Evolutionary conservation across 73 alveolate genomes (phyloP).

Genomic region (Uronychia binucleata): DNA sequence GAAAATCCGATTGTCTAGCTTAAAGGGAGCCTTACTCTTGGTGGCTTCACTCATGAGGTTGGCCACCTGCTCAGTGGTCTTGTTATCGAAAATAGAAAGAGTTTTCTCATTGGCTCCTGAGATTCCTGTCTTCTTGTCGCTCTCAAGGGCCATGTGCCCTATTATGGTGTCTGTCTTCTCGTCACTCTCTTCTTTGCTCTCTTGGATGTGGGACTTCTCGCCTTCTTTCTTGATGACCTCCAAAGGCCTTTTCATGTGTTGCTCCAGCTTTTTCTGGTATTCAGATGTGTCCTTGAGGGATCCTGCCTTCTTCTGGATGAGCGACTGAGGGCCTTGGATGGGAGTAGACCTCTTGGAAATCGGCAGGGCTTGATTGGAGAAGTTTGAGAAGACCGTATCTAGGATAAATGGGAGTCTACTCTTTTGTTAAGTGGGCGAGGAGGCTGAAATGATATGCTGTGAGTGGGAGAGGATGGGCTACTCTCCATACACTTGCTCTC

Average conservation of each 20-base stretch:
- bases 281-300: not conserved
- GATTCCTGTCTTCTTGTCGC: not conserved
- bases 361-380: not conserved
- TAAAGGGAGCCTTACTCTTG: conserved; percentile 26
- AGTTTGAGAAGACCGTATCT: not conserved
- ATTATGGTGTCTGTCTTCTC: not conserved
- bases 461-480: not conserved
- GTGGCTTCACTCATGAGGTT: conserved; percentile 36
- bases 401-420: not conserved
- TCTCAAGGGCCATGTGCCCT: not conserved
- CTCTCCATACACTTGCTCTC: not conserved
- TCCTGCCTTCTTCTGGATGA: not conserved
- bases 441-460: not conserved
- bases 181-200: not conserved
- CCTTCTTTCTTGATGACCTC: not conserved
- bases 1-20: conserved; percentile 54
- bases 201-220: not conserved
- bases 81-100: not conserved
- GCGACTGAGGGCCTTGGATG: not conserved
- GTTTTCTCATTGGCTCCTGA: not conserved
- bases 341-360: not conserved
- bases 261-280: not conserved
- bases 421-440: not conserved
- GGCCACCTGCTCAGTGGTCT: conserved; percentile 57
- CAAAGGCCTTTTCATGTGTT: not conserved